Percentiles rank a stretch among this genome's conserved stretches.
Evolutionary conservation across 2,329 filamentous ascomycete species (phyloP).

Genomic region (Fusarium falciforme): DNA sequence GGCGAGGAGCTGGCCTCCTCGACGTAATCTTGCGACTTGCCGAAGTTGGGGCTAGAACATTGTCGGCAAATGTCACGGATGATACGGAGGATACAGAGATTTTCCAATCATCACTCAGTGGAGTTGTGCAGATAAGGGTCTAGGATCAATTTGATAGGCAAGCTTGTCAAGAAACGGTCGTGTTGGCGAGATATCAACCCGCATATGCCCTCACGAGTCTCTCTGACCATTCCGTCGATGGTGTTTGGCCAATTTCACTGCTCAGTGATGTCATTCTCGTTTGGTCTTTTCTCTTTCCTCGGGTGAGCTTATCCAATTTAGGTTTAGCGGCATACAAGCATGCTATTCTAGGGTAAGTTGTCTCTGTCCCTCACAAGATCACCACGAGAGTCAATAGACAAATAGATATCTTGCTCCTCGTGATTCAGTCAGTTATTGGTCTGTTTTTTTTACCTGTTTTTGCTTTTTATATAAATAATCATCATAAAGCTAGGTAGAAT

Average conservation of each 20-base stretch:
- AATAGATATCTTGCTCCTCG: neutral
- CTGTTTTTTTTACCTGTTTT: too few relatives aligned
- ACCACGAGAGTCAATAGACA: neutral
- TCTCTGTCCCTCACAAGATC: too few relatives aligned
- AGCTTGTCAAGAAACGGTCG: too few relatives aligned
- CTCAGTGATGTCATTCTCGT: neutral
- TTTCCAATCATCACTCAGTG: neutral
- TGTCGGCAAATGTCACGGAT: slow-evolving; percentile 35
- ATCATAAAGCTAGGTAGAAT: neutral
- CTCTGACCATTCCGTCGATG: neutral
- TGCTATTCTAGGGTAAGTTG: neutral
- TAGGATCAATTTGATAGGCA: too few relatives aligned
- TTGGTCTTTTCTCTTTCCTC: neutral
- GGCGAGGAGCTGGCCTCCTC: slow-evolving; percentile 27
- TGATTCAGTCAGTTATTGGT: neutral
- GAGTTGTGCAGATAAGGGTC: neutral
- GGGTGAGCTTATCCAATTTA: neutral
- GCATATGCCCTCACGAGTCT: neutral
- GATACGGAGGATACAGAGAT: slow-evolving; percentile 3
- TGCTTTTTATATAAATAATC: fast-evolving
- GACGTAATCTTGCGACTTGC: slow-evolving; percentile 30
- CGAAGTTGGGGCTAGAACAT: slow-evolving; percentile 20
- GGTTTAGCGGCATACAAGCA: neutral
- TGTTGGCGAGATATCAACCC: neutral
- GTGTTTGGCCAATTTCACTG: neutral